Evolutionary conservation across 371 early-diverging fungal genomes (phyloP).

Genomic region (Mucor irregularis): DNA sequence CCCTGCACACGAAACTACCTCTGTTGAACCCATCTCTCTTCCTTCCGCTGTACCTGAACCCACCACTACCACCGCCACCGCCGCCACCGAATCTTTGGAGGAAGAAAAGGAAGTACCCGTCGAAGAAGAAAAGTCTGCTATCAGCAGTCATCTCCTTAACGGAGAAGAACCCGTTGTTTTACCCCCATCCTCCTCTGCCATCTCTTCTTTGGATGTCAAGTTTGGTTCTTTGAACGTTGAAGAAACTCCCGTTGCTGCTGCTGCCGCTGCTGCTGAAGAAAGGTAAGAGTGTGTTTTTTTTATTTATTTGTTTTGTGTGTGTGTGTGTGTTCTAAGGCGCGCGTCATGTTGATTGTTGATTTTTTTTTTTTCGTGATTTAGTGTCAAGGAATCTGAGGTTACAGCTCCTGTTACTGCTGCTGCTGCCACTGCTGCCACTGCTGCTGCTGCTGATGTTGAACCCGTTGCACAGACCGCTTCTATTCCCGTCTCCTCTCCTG

Average conservation of each 20-base stretch:
- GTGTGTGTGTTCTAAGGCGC: neutral
- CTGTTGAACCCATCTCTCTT: conserved; percentile 9
- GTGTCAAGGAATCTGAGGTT: conserved; percentile 11
- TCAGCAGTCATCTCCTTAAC: conserved; percentile 57
- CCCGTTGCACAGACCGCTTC: conserved; percentile 14
- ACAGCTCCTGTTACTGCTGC: neutral
- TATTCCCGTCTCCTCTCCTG: conserved; percentile 8
- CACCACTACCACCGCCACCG: neutral
- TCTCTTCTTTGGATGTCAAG: conserved; percentile 69
- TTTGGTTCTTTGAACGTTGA: conserved; percentile 79
- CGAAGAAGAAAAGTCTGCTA: conserved; percentile 14
- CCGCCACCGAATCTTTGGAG: neutral
- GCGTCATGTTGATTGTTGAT: neutral
- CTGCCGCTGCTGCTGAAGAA: conserved; percentile 21
- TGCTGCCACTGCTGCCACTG: neutral
- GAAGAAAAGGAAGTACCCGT: neutral
- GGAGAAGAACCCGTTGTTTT: conserved; percentile 89
- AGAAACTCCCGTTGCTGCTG: conserved; percentile 17
- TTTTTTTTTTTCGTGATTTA: neutral
- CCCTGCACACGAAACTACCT: conserved; percentile 19
- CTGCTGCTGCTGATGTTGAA: conserved; percentile 1
- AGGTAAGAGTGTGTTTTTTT: conserved; percentile 11
- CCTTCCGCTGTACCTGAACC: neutral
- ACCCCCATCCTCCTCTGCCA: conserved; percentile 54
- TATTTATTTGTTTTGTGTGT: too few relatives aligned